These are phyloP conservation scores for Colletotrichum simmondsii DNA, from an alignment of 2,329 filamentous ascomycete genomes.

Conservation along the genomic window DNA sequence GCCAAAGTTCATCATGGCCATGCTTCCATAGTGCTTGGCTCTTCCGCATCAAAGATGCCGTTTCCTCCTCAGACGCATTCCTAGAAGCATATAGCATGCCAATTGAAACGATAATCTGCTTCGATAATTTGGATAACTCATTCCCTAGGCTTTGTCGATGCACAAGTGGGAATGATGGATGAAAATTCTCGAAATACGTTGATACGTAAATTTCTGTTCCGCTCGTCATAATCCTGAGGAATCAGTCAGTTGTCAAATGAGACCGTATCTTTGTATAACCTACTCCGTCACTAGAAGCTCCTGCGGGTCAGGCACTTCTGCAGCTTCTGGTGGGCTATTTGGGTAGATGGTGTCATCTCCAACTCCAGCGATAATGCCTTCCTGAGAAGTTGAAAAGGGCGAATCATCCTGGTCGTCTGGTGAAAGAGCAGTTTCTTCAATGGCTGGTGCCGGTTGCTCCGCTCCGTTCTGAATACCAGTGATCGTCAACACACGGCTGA, in stretches of 20 bases:
- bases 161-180: slow-evolving; percentile 38
- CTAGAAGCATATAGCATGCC: slow-evolving; percentile 36
- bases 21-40: slow-evolving; percentile 37
- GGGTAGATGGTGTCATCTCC: background rate
- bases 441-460: background rate
- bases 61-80: slow-evolving; percentile 22
- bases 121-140: slow-evolving; percentile 18
- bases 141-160: slow-evolving; percentile 35
- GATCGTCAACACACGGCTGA: slow-evolving; percentile 2
- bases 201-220: slow-evolving; percentile 23
- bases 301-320: background rate
- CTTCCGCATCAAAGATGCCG: slow-evolving; percentile 1
- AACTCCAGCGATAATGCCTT: background rate
- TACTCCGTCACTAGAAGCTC: background rate
- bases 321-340: background rate
- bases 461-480: background rate
- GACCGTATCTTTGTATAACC: background rate
- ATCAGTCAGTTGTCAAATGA: background rate
- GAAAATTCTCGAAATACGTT: slow-evolving; percentile 39
- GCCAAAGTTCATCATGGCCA: slow-evolving; percentile 29
- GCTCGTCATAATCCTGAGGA: background rate
- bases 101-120: slow-evolving; percentile 36
- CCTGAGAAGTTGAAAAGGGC: background rate
- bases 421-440: slow-evolving; percentile 12
- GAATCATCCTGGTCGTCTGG: background rate